These are phyloP conservation scores for Yamadazyma ubonensis DNA, from an alignment of 805 yeast species.

Conservation along the genomic window DNA sequence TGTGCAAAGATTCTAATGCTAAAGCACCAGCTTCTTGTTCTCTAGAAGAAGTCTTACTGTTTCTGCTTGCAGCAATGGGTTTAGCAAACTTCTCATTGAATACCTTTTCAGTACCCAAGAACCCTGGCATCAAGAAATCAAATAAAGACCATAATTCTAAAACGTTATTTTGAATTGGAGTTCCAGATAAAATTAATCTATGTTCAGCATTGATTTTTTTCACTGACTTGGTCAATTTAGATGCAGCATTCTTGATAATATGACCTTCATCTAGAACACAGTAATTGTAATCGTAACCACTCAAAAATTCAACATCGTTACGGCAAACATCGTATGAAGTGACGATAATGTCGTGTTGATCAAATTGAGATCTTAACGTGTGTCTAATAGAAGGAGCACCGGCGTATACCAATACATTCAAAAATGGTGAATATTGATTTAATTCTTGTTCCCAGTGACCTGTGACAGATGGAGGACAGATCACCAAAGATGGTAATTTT, in stretches of 20 bases:
- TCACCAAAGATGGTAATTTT: constrained; percentile 76
- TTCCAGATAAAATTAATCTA: constrained; percentile 87
- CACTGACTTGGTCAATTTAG: constrained; percentile 87
- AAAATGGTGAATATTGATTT: constrained; percentile 82
- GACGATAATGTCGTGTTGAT: constrained; percentile 75
- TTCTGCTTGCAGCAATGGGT: constrained; percentile 93
- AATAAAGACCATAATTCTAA: constrained; percentile 96
- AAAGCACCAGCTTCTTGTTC: constrained; percentile 97
- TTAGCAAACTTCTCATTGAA: constrained; percentile 96
- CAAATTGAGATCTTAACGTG: constrained; percentile 51
- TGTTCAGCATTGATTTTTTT: constrained; percentile 83
- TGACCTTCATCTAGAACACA: constrained; percentile 98
- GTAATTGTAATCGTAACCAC: constrained; percentile 73
- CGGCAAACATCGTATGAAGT: constrained; percentile 96
- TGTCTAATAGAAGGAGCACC: constrained; percentile 83
- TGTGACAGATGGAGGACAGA: constrained; percentile 96
- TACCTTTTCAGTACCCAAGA: constrained; percentile 88
- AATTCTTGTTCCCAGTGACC: constrained; percentile 99
- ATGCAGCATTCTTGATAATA: constrained; percentile 86
- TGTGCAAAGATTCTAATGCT: constrained; percentile 93
- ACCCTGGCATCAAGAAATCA: constrained; percentile 98
- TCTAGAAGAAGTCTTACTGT: constrained; percentile 80
- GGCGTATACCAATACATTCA: constrained; percentile 81
- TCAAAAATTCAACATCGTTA: constrained; percentile 73
- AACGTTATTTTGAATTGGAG: constrained; percentile 97